A percentile compares a stretch with the other conserved stretches of the same genome.
These are phyloP conservation scores for Neurospora discreta DNA, from an alignment of 495 filamentous ascomycete species.

Conservation along the genomic window DNA sequence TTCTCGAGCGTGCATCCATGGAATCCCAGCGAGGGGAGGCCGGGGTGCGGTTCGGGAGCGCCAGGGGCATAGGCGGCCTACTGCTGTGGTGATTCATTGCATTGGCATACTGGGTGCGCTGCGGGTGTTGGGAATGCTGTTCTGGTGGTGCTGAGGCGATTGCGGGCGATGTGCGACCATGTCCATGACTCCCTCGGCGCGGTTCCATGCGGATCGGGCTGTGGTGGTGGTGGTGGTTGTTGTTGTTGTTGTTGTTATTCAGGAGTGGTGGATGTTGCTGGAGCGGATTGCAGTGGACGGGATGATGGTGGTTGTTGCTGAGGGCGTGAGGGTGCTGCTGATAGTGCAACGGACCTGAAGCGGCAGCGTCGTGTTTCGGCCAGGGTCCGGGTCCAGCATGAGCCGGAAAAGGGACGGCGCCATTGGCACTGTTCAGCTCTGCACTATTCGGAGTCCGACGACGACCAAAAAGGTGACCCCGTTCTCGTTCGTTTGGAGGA, in stretches of 20 bases:
- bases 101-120: background rate
- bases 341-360: constrained; percentile 13
- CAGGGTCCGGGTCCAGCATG: constrained; percentile 11
- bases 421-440: background rate
- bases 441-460: background rate
- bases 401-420: constrained; percentile 1
- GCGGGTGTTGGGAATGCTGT: background rate
- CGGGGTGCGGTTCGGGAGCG: background rate
- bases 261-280: constrained; percentile 6
- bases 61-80: background rate
- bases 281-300: constrained; percentile 15
- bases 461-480: background rate
- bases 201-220: background rate
- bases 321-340: background rate
- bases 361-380: constrained; percentile 18
- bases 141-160: background rate
- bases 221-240: background rate
- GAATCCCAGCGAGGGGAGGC: constrained; percentile 36
- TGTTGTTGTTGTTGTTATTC: background rate
- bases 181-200: background rate
- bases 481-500: background rate
- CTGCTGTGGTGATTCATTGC: background rate
- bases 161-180: background rate
- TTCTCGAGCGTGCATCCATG: constrained; percentile 13
- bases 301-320: constrained; percentile 4